Base-by-base conservation (phyloP, 1,284 basidiomycete genomes). In the Sutorius eximius region DNA sequence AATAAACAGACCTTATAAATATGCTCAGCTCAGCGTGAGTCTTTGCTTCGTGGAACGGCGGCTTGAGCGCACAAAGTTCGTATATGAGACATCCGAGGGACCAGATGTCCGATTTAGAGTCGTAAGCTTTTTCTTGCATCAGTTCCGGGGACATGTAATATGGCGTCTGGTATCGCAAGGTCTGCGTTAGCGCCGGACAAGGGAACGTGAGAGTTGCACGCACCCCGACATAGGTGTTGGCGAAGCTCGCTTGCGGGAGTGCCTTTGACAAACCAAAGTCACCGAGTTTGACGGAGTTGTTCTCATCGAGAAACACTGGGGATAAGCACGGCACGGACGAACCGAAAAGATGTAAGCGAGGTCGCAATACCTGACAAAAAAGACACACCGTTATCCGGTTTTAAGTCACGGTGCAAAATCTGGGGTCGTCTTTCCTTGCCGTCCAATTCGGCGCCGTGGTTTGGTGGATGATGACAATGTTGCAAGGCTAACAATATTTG, bases 71-170 rank as follows among this genome's bases (percentile, higher is more conserved):
- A 63, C 95, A 98, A 48, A 98, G 82, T 74, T 98, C 95, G 71
- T 92, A 98, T 37, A 98, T 92, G 40, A 98, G 80, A 72, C 96
- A 99, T 1, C 95, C 96, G 34, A 98, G 81, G 12, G 93, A 95
- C 96, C 96, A 99, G 48, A 99, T 97, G 68, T 99, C 95, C 0
- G 92, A 95, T 75, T 98, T 98, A 20, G 91, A 90, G 74, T 98
- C 96, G 73, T 99, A 99, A 7, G 91, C 86, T 69, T 93, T 94
- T 66, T 97, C 95, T 71, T 93, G 92, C 79, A 98, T 93, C 22
- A 98, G 81, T 73, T 98, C 95, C 0, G 96, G 95, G 2, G 93
- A 95, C 95, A 99, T 98, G 75, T 99, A 98, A 66, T 98, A 95
- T 3, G 96, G 96, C 10, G 95, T 98, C 91, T 95, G 61, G 38